Conservation (phyloP, 192 early-diverging fungal genomes). For the Gamsiella multidivaricata region DNA sequence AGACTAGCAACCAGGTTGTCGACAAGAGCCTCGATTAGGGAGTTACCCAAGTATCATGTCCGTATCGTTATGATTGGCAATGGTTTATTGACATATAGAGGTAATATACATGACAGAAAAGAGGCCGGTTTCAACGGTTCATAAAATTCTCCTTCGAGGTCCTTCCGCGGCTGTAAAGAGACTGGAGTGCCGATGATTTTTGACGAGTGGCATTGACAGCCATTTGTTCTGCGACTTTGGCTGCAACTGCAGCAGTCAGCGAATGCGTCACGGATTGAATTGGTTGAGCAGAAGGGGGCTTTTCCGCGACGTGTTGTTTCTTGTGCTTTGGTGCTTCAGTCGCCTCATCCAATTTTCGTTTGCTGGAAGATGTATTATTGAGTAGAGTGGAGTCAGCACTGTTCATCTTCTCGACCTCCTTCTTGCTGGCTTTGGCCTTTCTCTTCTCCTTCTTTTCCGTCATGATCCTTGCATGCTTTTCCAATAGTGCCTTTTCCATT, state of each 20-base stretch:
- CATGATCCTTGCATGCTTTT: constrained; percentile 57
- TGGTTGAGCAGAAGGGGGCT: background rate
- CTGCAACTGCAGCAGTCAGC: constrained; percentile 53
- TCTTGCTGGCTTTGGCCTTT: constrained; percentile 54
- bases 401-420: constrained; percentile 51
- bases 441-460: constrained; percentile 65
- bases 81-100: background rate
- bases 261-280: constrained; percentile 36
- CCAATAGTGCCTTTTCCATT: constrained; percentile 65
- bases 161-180: constrained; percentile 35
- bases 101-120: background rate
- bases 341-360: constrained; percentile 39
- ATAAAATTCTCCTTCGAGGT: constrained; percentile 44
- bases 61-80: no score
- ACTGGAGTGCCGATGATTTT: constrained; percentile 41
- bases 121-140: constrained; percentile 25
- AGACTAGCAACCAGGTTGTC: no score
- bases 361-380: constrained; percentile 24
- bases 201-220: constrained; percentile 42
- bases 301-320: constrained; percentile 7
- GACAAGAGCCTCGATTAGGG: no score
- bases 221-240: constrained; percentile 59
- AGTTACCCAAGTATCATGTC: no score
- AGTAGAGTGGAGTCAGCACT: constrained; percentile 28
- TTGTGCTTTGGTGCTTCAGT: constrained; percentile 28